phyloP scores from a whole-genome alignment of 2,329 filamentous ascomycete genomes.

The Fusarium chaquense region DNA sequence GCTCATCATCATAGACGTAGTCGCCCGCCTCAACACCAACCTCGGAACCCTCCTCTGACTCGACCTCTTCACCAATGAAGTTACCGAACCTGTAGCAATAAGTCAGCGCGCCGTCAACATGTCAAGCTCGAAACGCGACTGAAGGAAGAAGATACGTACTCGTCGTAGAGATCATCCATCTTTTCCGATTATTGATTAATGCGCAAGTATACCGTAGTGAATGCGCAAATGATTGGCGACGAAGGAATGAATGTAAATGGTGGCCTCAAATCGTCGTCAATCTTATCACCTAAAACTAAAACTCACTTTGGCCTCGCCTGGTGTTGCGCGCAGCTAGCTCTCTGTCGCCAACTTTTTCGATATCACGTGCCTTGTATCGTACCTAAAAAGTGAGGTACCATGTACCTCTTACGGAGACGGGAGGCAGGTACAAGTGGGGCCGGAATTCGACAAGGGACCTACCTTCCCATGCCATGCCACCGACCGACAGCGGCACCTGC shows the following conservation, averaged over 20 bases:
- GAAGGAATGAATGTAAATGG: slow-evolving; percentile 36
- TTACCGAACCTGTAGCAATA: slow-evolving; percentile 82
- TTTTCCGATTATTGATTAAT: slow-evolving; percentile 33
- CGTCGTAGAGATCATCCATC: slow-evolving; percentile 98
- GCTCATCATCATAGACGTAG: slow-evolving; percentile 85
- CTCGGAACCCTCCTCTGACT: slow-evolving; percentile 88
- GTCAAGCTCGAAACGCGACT: slow-evolving; percentile 17
- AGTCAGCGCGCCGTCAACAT: slow-evolving; percentile 39
- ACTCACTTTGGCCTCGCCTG: slow-evolving; percentile 19
- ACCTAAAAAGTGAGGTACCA: neutral
- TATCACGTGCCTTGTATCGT: slow-evolving; percentile 44
- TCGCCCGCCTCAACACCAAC: slow-evolving; percentile 78
- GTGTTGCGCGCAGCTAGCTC: slow-evolving; percentile 41
- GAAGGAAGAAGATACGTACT: slow-evolving; percentile 64
- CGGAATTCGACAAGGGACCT: slow-evolving; percentile 25
- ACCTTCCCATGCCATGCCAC: neutral
- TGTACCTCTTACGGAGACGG: neutral
- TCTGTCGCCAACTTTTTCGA: slow-evolving; percentile 48
- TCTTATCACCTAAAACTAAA: slow-evolving; percentile 39
- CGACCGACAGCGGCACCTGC: slow-evolving; percentile 42
- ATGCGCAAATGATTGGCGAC: slow-evolving; percentile 37
- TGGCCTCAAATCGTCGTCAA: slow-evolving; percentile 40
- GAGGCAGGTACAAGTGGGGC: slow-evolving; percentile 43
- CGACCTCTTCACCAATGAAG: slow-evolving; percentile 92
- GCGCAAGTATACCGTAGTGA: slow-evolving; percentile 28